Conservation (phyloP, 2,329 filamentous ascomycete species). For the Endoconidiophora laricicola region DNA sequence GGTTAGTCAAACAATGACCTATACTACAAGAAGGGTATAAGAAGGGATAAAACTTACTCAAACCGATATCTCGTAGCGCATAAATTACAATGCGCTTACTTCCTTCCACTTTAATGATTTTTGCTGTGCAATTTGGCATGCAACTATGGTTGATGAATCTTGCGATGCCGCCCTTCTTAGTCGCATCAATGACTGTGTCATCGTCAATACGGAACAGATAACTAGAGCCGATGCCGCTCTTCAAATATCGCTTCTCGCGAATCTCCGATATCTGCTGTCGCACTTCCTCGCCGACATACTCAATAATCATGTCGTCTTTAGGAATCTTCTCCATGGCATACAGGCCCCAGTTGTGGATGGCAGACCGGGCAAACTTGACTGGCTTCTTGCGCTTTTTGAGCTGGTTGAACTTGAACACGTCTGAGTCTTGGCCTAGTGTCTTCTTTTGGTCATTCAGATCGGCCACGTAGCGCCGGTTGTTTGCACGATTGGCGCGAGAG, state of each 20-base stretch:
- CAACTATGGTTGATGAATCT: conserved; percentile 98
- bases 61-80: conserved; percentile 80
- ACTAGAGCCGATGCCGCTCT: conserved; percentile 91
- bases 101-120: conserved; percentile 97
- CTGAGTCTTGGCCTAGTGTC: conserved; percentile 64
- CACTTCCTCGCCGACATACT: conserved; percentile 96
- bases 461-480: conserved; percentile 84
- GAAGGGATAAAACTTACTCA: conserved; percentile 49
- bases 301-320: conserved; percentile 98
- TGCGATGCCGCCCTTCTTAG: conserved; percentile 95
- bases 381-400: conserved; percentile 99
- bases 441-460: conserved; percentile 94
- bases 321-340: conserved; percentile 96
- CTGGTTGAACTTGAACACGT: conserved; percentile 94
- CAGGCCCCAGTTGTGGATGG: conserved; percentile 96
- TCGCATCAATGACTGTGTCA: conserved; percentile 92
- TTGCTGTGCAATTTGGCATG: conserved; percentile 95
- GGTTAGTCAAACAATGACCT: conserved; percentile 11
- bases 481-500: conserved; percentile 84
- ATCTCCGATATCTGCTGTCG: conserved; percentile 95
- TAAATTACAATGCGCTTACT: conserved; percentile 99
- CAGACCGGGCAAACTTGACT: conserved; percentile 91
- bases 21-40: neutral
- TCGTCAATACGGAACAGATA: conserved; percentile 98
- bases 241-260: conserved; percentile 78